Evolutionary conservation across 2,329 filamentous ascomycete genomes (phyloP).

Genomic region (Huntiella savannae): DNA sequence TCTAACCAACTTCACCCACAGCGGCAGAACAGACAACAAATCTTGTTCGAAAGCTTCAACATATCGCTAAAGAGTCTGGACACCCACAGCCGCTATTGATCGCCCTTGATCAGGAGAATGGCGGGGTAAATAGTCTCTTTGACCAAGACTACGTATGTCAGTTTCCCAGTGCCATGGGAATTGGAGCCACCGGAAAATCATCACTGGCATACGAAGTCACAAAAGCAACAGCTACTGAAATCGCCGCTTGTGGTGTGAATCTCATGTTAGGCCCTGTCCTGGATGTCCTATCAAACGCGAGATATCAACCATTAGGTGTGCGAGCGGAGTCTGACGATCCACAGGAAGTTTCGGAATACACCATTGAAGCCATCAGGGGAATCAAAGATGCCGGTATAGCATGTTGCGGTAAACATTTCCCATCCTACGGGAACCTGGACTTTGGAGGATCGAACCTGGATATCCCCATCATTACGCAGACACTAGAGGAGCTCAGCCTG

Average conservation of each 20-base stretch:
- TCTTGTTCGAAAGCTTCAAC: conserved; percentile 80
- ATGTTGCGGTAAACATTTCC: conserved; percentile 90
- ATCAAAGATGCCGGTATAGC: conserved; percentile 80
- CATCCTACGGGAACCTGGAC: conserved; percentile 86
- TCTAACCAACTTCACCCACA: conserved; percentile 22
- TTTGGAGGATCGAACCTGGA: conserved; percentile 81
- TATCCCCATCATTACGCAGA: conserved; percentile 90
- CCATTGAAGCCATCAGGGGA: conserved; percentile 75
- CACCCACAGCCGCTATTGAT: conserved; percentile 81
- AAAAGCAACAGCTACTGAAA: conserved; percentile 80
- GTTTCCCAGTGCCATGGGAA: conserved; percentile 91
- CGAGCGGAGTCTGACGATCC: conserved; percentile 83
- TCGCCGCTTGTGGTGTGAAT: conserved; percentile 86
- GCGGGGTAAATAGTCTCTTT: conserved; percentile 88
- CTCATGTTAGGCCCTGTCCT: conserved; percentile 86
- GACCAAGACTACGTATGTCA: conserved; percentile 92
- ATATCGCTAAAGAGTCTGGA: conserved; percentile 74
- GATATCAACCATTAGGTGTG: conserved; percentile 78
- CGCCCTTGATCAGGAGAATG: conserved; percentile 91
- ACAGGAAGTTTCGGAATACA: conserved; percentile 84
- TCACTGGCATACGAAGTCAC: conserved; percentile 78
- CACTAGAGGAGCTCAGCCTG: conserved; percentile 77
- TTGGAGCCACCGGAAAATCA: conserved; percentile 76
- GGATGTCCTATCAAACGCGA: conserved; percentile 82
- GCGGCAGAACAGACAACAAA: conserved; percentile 78